Evolutionary conservation across 306 rosid species (phyloP).

Genomic region (Corylus americana): DNA sequence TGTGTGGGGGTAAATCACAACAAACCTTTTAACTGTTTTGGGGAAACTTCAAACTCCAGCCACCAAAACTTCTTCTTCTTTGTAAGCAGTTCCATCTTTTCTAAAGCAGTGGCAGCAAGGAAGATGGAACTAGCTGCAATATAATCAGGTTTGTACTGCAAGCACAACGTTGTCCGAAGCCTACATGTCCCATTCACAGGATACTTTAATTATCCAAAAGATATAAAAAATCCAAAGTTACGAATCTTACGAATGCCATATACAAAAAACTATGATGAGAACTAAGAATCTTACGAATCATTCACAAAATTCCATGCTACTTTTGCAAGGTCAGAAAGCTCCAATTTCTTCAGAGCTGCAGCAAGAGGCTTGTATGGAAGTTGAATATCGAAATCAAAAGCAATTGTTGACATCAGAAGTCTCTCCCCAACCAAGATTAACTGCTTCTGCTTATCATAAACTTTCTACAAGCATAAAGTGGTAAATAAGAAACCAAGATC

Average conservation of each 20-base stretch:
- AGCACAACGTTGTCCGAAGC: conserved; percentile 51
- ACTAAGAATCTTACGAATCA: conserved; percentile 40
- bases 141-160: conserved; percentile 53
- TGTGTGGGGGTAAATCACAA: not conserved
- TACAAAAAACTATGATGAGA: not conserved
- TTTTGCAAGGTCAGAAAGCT: conserved; percentile 39
- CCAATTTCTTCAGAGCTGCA: conserved; percentile 42
- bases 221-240: not conserved
- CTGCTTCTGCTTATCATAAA: conserved; percentile 45
- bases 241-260: not conserved
- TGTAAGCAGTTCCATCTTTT: conserved; percentile 46
- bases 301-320: conserved; percentile 60
- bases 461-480: conserved; percentile 32
- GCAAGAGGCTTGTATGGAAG: conserved; percentile 55
- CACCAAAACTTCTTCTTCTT: conserved; percentile 49
- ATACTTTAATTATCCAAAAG: not conserved
- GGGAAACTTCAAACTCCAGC: conserved; percentile 54
- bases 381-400: conserved; percentile 46
- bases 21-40: conserved; percentile 46
- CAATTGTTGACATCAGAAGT: conserved; percentile 43
- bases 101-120: conserved; percentile 50
- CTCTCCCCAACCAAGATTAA: conserved; percentile 43
- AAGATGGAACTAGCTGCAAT: conserved; percentile 54
- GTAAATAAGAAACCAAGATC: not conserved
- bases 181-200: conserved; percentile 33